Percentiles rank a stretch among this genome's conserved stretches.
Conservation (phyloP, 2,329 filamentous ascomycete genomes). For the Hansfordia pulvinata region DNA sequence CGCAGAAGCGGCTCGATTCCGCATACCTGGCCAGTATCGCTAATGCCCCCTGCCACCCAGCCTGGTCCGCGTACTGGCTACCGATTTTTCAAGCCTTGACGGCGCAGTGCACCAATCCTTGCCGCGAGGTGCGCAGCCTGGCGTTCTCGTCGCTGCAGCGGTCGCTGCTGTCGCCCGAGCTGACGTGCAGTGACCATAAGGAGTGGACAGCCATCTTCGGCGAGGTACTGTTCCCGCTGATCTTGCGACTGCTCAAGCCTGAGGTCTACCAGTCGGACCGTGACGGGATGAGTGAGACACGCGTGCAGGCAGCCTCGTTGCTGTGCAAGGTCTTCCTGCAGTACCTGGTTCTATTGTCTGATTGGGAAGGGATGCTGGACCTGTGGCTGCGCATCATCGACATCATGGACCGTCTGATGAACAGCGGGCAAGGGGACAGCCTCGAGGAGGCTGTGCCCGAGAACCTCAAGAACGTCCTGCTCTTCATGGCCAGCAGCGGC, state of each 20-base stretch:
- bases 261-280: constrained; percentile 89
- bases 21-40: too few species aligned
- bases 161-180: constrained; percentile 69
- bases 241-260: constrained; percentile 76
- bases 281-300: constrained; percentile 86
- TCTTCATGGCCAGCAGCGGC: constrained; percentile 87
- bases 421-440: constrained; percentile 83
- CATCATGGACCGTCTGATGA: constrained; percentile 92
- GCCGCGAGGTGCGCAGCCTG: constrained; percentile 80
- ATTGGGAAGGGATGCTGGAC: constrained; percentile 81
- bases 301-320: constrained; percentile 80
- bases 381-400: constrained; percentile 87
- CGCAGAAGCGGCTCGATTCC: too few species aligned
- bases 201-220: constrained; percentile 94
- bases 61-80: constrained; percentile 96
- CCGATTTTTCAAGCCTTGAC: constrained; percentile 85
- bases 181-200: constrained; percentile 71
- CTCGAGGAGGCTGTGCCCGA: constrained; percentile 91
- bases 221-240: constrained; percentile 86
- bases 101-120: constrained; percentile 85
- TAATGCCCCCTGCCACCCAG: constrained; percentile 32
- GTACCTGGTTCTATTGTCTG: constrained; percentile 72
- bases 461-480: constrained; percentile 86
- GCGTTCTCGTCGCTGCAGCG: constrained; percentile 79
- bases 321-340: constrained; percentile 93